Conservation (phyloP, 2,329 filamentous ascomycete species). For the Cladosporium phlei region DNA sequence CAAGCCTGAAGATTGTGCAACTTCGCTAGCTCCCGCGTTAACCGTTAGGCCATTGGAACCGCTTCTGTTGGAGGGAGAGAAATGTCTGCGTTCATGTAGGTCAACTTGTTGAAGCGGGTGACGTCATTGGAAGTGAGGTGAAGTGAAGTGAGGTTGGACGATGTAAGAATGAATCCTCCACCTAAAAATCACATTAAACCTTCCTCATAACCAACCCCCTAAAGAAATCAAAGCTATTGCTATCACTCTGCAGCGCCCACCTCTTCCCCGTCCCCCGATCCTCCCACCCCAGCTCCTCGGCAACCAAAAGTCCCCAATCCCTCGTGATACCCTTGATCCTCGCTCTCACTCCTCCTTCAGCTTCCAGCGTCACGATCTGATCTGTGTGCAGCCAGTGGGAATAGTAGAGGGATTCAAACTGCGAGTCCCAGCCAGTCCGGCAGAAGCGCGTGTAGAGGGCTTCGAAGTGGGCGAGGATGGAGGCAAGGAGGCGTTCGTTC, state of each 20-base stretch:
- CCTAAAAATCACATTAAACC: no score
- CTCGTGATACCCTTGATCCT: conserved; percentile 79
- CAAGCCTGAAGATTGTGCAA: no score
- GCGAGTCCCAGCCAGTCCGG: conserved; percentile 65
- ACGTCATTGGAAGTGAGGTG: no score
- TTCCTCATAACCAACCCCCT: conserved; percentile 80
- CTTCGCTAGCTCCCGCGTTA: no score
- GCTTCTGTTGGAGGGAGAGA: no score
- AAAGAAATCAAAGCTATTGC: conserved; percentile 98
- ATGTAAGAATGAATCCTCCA: no score
- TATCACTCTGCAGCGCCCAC: conserved; percentile 87
- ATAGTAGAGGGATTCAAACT: conserved; percentile 75
- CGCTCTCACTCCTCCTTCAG: conserved; percentile 68
- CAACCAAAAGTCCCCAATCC: conserved; percentile 85
- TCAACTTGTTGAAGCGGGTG: no score
- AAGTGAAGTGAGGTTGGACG: no score
- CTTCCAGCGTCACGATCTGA: conserved; percentile 70
- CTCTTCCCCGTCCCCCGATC: conserved; percentile 70
- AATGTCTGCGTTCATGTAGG: no score
- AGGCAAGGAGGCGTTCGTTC: conserved; percentile 75
- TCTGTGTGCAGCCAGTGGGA: conserved; percentile 73
- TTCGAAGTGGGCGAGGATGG: conserved; percentile 74
- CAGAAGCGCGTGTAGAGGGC: conserved; percentile 71
- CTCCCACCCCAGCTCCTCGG: conserved; percentile 72
- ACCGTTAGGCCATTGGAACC: no score